These are phyloP conservation scores for Saturnispora diversa DNA, from an alignment of 805 yeast species.

Conservation along the genomic window DNA sequence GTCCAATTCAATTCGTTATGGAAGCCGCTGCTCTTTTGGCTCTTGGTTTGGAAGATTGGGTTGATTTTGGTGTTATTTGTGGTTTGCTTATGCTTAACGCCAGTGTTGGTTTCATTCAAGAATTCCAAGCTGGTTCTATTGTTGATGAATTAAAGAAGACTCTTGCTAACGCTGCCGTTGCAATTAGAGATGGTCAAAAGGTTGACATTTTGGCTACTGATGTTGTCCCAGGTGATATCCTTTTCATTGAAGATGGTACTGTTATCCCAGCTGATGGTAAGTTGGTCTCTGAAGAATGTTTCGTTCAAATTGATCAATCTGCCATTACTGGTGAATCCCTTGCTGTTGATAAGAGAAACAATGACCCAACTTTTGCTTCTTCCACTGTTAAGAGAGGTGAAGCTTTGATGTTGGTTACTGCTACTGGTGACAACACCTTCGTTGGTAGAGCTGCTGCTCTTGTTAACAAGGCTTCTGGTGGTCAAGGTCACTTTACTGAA, in stretches of 20 bases:
- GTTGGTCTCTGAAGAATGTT: conserved; percentile 68
- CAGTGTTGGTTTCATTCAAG: conserved; percentile 92
- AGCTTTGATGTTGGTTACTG: conserved; percentile 86
- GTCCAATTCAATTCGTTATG: conserved; percentile 96
- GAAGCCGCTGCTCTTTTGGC: conserved; percentile 94
- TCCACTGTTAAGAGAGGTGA: conserved; percentile 95
- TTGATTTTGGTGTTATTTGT: conserved; percentile 95
- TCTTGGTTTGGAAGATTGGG: conserved; percentile 97
- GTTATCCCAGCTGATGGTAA: conserved; percentile 92
- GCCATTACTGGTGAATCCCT: conserved; percentile 96
- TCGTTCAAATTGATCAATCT: conserved; percentile 89
- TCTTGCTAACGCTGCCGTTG: conserved; percentile 82
- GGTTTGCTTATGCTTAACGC: conserved; percentile 84
- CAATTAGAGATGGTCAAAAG: conserved; percentile 66
- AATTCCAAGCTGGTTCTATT: conserved; percentile 96
- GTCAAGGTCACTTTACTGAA: conserved; percentile 94
- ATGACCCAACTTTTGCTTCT: conserved; percentile 84
- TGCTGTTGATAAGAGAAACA: conserved; percentile 86
- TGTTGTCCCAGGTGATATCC: conserved; percentile 89
- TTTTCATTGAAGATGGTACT: conserved; percentile 85
- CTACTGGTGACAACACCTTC: conserved; percentile 92
- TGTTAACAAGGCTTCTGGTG: conserved; percentile 89
- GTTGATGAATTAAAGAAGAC: conserved; percentile 95
- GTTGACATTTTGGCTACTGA: conserved; percentile 73
- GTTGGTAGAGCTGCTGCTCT: conserved; percentile 97